Base-by-base conservation (phyloP, 164 flowering plant genomes). In the Berberis vulgaris region DNA sequence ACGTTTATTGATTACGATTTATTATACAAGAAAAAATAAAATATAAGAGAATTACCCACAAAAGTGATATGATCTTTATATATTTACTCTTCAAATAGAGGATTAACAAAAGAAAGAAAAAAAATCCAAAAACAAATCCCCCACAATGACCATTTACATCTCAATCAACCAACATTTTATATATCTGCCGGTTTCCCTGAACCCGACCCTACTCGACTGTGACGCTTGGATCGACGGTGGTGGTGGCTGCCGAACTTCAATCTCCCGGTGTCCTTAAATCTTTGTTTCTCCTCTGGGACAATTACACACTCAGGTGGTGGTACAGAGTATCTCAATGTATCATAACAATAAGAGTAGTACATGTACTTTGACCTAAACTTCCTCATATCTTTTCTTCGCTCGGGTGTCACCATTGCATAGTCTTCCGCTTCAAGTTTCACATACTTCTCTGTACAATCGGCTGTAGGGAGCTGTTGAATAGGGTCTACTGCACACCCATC, bases 321-420 rank as follows among this genome's bases (percentile, higher is more conserved):
- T 38, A 75, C 79, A 0, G 87, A 74, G 75, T 93, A 93, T 74
- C 98, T 69, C 40, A 78, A n/a, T 0, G 66, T 61, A 65, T 93
- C 98, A 39, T 93, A 93, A 59, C 98, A 93, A 49, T 88, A 83
- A 0, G 96, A 88, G 63, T 93, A 93, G 71, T 85, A 88, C 94
- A 88, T 86, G 75, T 80, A 87, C 58, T 57, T 80, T 59, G 71
- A 77, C 8, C 98, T 74, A 62, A 88, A 86, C 61, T 67, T 66
- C 2, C 73, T 72, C 98, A 93, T 93, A 71, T 85, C 78, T 2
- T 39, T 4, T 0, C 84, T 77, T 0, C 76, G 63, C 43, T 49
- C 46, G 0, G 84, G 81, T 0, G 89, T 80, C 57, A 88, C 62
- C 26, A 56, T 61, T 1, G 88, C 66, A 43, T 75, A 84, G 64